A percentile compares a stretch with the other conserved stretches of the same genome.
Conservation (phyloP, 129 eudicot genomes). For the Lactuca saligna region DNA sequence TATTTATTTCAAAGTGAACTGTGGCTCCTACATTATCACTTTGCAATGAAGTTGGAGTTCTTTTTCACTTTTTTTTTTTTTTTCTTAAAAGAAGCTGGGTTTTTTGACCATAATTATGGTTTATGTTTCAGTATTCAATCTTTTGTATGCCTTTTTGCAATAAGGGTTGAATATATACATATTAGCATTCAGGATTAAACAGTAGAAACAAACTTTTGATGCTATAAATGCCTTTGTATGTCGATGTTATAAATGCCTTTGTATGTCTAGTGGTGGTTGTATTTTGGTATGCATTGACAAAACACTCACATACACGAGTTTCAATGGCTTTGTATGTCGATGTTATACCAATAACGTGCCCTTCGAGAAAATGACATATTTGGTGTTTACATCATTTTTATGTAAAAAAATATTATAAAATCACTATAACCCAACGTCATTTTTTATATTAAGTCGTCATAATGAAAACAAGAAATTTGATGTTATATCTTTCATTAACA, state of each 20-base stretch:
- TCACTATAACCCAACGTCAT: too few species aligned
- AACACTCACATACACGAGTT: constrained; percentile 8
- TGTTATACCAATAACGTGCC: too few species aligned
- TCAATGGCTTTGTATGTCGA: too few species aligned
- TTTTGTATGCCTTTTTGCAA: constrained; percentile 8
- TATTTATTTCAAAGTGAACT: constrained; percentile 11
- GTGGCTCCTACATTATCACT: constrained; percentile 30
- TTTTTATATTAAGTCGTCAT: too few species aligned
- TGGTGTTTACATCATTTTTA: too few species aligned
- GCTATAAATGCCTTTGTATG: background rate
- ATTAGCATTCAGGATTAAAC: constrained; percentile 14
- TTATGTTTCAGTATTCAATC: constrained; percentile 27
- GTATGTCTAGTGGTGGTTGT: constrained; percentile 4
- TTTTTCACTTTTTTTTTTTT: background rate
- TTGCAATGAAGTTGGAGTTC: constrained; percentile 10
- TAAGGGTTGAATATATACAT: background rate
- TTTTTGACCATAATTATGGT: constrained; percentile 30
- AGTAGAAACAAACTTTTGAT: constrained; percentile 3
- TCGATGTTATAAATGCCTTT: constrained; percentile 6
- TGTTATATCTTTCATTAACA: too few species aligned
- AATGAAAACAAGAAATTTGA: too few species aligned
- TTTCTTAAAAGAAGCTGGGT: constrained; percentile 10
- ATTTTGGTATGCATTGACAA: constrained; percentile 17
- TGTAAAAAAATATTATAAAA: too few species aligned
- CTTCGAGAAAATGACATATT: too few species aligned